These are phyloP conservation scores for Pleoardoris graminearum DNA, from an alignment of 2,329 filamentous ascomycete species.

Conservation along the genomic window DNA sequence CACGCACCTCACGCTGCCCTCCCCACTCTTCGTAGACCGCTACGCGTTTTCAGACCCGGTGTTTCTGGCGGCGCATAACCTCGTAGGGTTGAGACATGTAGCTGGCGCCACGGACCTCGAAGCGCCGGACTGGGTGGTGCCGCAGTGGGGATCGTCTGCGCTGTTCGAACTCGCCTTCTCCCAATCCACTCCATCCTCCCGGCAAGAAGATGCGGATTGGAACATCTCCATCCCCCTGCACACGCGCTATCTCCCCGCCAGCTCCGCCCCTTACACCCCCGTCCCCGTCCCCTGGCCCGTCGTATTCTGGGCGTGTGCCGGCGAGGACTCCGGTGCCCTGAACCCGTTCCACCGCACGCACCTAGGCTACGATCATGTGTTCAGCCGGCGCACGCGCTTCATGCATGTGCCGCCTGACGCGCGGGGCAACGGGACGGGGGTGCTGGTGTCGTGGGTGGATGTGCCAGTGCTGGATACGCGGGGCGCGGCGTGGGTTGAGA, in stretches of 20 bases:
- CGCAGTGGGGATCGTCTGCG: slow-evolving; percentile 76
- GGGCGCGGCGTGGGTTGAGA: slow-evolving; percentile 44
- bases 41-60: slow-evolving; percentile 79
- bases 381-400: slow-evolving; percentile 76
- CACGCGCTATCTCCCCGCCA: slow-evolving; percentile 71
- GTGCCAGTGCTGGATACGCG: slow-evolving; percentile 50
- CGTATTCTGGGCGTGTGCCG: slow-evolving; percentile 87
- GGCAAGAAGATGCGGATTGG: slow-evolving; percentile 53
- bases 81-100: slow-evolving; percentile 68
- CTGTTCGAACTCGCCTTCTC: slow-evolving; percentile 78
- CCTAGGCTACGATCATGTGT: slow-evolving; percentile 83
- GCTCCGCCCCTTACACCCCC: slow-evolving; percentile 35
- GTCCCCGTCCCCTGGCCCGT: slow-evolving; percentile 75
- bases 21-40: slow-evolving; percentile 79
- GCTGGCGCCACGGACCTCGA: slow-evolving; percentile 84
- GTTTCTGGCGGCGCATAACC: slow-evolving; percentile 79
- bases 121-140: slow-evolving; percentile 78
- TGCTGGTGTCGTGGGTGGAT: slow-evolving; percentile 38
- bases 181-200: slow-evolving; percentile 56
- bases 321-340: slow-evolving; percentile 67
- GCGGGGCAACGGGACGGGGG: slow-evolving; percentile 10
- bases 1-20: slow-evolving; percentile 81
- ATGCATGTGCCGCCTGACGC: slow-evolving; percentile 63
- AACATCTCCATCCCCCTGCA: slow-evolving; percentile 78
- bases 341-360: slow-evolving; percentile 87